Percentiles rank a stretch among this genome's conserved stretches.
Evolutionary conservation across 768 basidiomycete genomes (phyloP).

Genomic region (Xerocomellus dryophilus): DNA sequence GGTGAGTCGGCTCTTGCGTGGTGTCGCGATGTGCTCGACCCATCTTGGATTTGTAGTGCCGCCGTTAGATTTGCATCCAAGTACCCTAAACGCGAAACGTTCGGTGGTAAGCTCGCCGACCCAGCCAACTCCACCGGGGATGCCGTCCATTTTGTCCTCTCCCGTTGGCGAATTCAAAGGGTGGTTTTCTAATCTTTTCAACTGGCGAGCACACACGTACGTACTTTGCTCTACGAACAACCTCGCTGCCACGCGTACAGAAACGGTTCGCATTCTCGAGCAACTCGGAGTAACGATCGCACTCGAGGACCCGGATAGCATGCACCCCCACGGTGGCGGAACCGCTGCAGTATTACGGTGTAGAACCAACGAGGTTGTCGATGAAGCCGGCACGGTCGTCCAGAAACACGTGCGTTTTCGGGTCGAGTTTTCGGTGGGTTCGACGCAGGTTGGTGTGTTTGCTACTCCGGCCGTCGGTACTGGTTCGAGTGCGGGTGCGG

Average conservation of each 20-base stretch:
- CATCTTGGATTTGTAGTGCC: conserved; percentile 41
- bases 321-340: conserved; percentile 34
- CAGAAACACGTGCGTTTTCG: conserved; percentile 82
- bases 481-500: conserved; percentile 14
- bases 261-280: conserved; percentile 62
- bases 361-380: conserved; percentile 47
- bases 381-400: conserved; percentile 38
- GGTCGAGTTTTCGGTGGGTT: conserved; percentile 61
- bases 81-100: conserved; percentile 42
- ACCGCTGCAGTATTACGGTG: conserved; percentile 46
- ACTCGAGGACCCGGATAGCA: conserved; percentile 45
- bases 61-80: conserved; percentile 49
- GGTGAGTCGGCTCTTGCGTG: conserved; percentile 37
- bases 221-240: conserved; percentile 57
- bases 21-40: not conserved
- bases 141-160: conserved; percentile 52
- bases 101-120: conserved; percentile 50
- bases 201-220: conserved; percentile 70
- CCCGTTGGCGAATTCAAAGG: conserved; percentile 81
- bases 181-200: conserved; percentile 96
- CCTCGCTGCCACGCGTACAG: conserved; percentile 57
- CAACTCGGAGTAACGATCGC: conserved; percentile 60
- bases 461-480: conserved; percentile 18
- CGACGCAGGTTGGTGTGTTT: conserved; percentile 23
- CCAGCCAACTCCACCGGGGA: conserved; percentile 38